phyloP scores from a whole-genome alignment of 2,329 filamentous ascomycete genomes.

The Colletotrichum filicis region DNA sequence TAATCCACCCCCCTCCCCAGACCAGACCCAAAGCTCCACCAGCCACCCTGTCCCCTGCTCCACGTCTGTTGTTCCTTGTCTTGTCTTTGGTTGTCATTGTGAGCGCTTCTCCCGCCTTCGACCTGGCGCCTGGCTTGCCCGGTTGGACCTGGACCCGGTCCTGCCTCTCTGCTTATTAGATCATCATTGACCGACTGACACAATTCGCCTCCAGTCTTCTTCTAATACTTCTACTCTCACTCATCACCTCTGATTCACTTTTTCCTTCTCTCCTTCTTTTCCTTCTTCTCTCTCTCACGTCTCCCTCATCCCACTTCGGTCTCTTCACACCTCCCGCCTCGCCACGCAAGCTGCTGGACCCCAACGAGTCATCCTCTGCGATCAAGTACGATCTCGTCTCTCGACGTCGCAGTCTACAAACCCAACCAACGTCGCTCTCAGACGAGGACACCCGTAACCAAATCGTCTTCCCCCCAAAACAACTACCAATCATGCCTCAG shows the following conservation, averaged over 20 bases:
- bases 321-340: neutral
- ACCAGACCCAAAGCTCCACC: slow-evolving; percentile 23
- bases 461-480: slow-evolving; percentile 7
- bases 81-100: slow-evolving; percentile 33
- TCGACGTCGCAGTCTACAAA: slow-evolving; percentile 7
- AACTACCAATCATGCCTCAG: slow-evolving; percentile 64
- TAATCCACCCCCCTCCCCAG: slow-evolving; percentile 13
- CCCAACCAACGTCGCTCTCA: slow-evolving; percentile 13
- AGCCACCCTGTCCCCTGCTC: slow-evolving; percentile 34
- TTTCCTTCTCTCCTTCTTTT: neutral
- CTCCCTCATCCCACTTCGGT: neutral
- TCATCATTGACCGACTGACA: slow-evolving; percentile 34
- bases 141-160: slow-evolving; percentile 19
- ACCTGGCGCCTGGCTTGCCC: slow-evolving; percentile 29
- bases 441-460: neutral
- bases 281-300: neutral
- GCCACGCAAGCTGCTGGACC: neutral
- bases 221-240: slow-evolving; percentile 26
- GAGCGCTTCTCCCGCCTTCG: slow-evolving; percentile 36
- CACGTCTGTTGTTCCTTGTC: slow-evolving; percentile 32
- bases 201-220: slow-evolving; percentile 32
- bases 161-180: slow-evolving; percentile 35
- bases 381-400: neutral
- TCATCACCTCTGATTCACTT: slow-evolving; percentile 5
- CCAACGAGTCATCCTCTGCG: slow-evolving; percentile 5